Evolutionary conservation across 2,329 filamentous ascomycete genomes (phyloP).

Genomic region (Fusarium camptoceras): DNA sequence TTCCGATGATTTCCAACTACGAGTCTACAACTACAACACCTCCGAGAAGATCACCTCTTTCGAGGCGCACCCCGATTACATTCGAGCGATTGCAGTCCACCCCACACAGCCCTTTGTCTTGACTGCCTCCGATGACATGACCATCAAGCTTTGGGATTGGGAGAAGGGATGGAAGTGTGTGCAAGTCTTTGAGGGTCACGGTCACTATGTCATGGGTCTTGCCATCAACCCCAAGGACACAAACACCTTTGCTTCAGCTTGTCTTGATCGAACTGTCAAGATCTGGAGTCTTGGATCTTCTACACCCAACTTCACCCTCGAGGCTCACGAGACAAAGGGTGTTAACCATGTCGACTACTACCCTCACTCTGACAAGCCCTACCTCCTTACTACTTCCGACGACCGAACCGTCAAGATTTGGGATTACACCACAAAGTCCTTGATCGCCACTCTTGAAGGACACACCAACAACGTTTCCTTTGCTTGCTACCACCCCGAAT

Average conservation of each 20-base stretch:
- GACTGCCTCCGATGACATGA: constrained; percentile 98
- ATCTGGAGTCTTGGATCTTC: constrained; percentile 96
- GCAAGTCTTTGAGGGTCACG: constrained; percentile 95
- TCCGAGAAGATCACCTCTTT: constrained; percentile 98
- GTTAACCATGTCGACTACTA: constrained; percentile 98
- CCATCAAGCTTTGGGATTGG: constrained; percentile 99
- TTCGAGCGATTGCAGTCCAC: constrained; percentile 95
- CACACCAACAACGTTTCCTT: constrained; percentile 99
- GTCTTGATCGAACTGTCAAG: constrained; percentile 95
- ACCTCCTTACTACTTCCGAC: constrained; percentile 95
- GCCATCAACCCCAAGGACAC: constrained; percentile 98
- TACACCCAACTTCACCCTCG: constrained; percentile 95
- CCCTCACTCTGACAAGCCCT: constrained; percentile 79
- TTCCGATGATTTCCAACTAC: constrained; percentile 88
- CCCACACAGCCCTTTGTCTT: constrained; percentile 95
- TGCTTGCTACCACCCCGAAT: constrained; percentile 95
- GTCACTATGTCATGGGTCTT: constrained; percentile 95
- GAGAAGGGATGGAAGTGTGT: constrained; percentile 98
- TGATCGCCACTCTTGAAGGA: constrained; percentile 95
- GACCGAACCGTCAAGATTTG: constrained; percentile 97
- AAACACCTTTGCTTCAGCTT: constrained; percentile 91
- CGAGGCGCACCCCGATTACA: constrained; percentile 98
- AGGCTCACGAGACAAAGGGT: constrained; percentile 96
- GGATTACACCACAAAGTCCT: constrained; percentile 98
- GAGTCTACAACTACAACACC: constrained; percentile 99